A percentile compares a stretch with the other conserved stretches of the same genome.
phyloP scores from a whole-genome alignment of 139 green algal species.

The Chlorella sp. region DNA sequence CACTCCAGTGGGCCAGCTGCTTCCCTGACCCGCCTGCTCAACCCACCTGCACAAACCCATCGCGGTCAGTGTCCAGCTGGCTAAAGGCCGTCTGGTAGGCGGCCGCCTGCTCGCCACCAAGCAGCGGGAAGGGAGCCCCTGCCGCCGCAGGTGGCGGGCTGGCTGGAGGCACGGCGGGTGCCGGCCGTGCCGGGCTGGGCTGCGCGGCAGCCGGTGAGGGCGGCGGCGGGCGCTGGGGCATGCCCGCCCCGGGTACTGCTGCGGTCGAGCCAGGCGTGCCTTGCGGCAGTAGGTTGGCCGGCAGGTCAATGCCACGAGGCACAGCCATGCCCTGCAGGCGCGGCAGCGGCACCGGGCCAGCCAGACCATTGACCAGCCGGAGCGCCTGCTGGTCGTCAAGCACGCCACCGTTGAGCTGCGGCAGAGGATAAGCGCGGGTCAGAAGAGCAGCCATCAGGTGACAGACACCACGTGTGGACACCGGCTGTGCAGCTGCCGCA shows the following conservation, averaged over 20 bases:
- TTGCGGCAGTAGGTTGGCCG: neutral
- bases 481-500: neutral
- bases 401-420: slow-evolving; percentile 45
- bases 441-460: too few relatives aligned
- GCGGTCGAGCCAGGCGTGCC: neutral
- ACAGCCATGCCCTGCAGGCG: slow-evolving; percentile 41
- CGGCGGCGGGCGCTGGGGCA: neutral
- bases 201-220: neutral
- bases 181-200: too few relatives aligned
- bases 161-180: neutral
- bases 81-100: slow-evolving; percentile 74
- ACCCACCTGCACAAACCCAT: slow-evolving; percentile 67
- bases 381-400: slow-evolving; percentile 43
- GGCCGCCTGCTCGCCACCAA: slow-evolving; percentile 60
- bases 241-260: neutral
- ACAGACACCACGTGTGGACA: too few relatives aligned
- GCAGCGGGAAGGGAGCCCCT: slow-evolving; percentile 53
- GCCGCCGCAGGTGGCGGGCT: neutral
- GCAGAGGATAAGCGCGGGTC: too few relatives aligned
- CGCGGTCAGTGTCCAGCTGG: slow-evolving; percentile 75
- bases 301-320: slow-evolving; percentile 34
- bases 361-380: slow-evolving; percentile 47
- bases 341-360: slow-evolving; percentile 35
- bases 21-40: too few relatives aligned
- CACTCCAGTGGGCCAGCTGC: too few relatives aligned